Evolutionary conservation across 768 basidiomycete species (phyloP).

Genomic region (Gloeostereum incarnatum): DNA sequence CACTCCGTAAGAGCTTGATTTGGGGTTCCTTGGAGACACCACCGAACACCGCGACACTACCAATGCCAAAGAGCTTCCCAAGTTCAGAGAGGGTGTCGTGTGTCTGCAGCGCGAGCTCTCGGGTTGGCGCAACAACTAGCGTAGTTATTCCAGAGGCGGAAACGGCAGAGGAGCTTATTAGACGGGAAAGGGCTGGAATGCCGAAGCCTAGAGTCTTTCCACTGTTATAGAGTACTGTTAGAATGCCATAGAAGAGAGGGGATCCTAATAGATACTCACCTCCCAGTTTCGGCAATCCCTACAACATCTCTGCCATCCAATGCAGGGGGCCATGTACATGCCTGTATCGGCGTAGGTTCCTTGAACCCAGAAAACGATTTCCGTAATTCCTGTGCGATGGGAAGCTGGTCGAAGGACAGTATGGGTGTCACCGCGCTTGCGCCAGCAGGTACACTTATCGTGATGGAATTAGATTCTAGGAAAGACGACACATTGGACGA

Average conservation of each 20-base stretch:
- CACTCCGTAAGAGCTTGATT: conserved; percentile 53
- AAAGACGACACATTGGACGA: conserved; percentile 47
- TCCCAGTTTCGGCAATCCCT: conserved; percentile 97
- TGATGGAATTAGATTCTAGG: conserved; percentile 64
- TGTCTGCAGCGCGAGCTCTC: conserved; percentile 94
- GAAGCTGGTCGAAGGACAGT: conserved; percentile 65
- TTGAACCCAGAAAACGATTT: conserved; percentile 64
- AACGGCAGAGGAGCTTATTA: conserved; percentile 32
- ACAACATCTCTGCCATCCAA: conserved; percentile 80
- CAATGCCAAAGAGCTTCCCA: conserved; percentile 66
- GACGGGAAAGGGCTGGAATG: conserved; percentile 73
- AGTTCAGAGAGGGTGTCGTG: conserved; percentile 73
- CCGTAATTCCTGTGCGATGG: conserved; percentile 53
- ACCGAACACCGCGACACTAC: conserved; percentile 85
- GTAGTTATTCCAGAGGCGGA: conserved; percentile 37
- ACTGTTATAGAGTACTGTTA: no score
- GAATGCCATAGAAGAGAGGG: no score
- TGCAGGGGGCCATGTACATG: conserved; percentile 89
- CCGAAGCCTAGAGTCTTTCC: conserved; percentile 98
- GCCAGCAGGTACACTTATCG: conserved; percentile 47
- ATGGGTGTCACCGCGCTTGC: conserved; percentile 49
- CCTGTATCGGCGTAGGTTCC: conserved; percentile 92
- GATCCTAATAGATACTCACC: no score
- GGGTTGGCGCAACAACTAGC: conserved; percentile 87
- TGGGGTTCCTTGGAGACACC: conserved; percentile 91